Evolutionary conservation across 768 basidiomycete genomes (phyloP).

Genomic region (Lentinula guzmanii): DNA sequence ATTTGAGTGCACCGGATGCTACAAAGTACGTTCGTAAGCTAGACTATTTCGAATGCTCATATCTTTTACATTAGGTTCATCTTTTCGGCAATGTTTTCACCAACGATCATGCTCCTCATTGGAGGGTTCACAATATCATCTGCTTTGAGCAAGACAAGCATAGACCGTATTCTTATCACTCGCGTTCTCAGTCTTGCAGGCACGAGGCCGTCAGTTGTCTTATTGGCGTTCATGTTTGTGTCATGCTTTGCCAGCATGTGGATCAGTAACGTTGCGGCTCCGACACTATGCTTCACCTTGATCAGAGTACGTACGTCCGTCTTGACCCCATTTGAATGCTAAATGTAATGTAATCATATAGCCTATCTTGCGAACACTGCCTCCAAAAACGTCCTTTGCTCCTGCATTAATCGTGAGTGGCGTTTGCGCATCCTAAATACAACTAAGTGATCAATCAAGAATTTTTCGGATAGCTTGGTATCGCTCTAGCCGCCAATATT

Average conservation of each 20-base stretch:
- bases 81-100: slow-evolving; percentile 94
- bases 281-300: slow-evolving; percentile 93
- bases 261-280: slow-evolving; percentile 99
- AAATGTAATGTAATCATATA: slow-evolving; percentile 22
- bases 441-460: not conserved
- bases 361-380: slow-evolving; percentile 92
- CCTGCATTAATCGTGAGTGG: slow-evolving; percentile 83
- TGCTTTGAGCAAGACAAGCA: slow-evolving; percentile 90
- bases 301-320: slow-evolving; percentile 62
- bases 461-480: slow-evolving; percentile 61
- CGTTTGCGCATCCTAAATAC: not conserved
- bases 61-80: slow-evolving; percentile 53
- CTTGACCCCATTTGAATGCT: slow-evolving; percentile 2
- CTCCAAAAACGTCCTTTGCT: slow-evolving; percentile 79
- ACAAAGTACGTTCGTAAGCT: slow-evolving; percentile 56
- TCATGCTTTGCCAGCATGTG: slow-evolving; percentile 99
- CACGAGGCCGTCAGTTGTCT: slow-evolving; percentile 75
- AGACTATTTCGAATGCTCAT: not conserved
- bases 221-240: slow-evolving; percentile 93
- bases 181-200: slow-evolving; percentile 88
- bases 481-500: slow-evolving; percentile 97
- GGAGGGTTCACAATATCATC: slow-evolving; percentile 98
- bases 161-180: slow-evolving; percentile 89
- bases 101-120: slow-evolving; percentile 97
- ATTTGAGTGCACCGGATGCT: slow-evolving; percentile 46